Percentiles rank a stretch among this genome's conserved stretches.
phyloP scores from a whole-genome alignment of 1,284 basidiomycete genomes.

The Cryptococcus sp. region DNA sequence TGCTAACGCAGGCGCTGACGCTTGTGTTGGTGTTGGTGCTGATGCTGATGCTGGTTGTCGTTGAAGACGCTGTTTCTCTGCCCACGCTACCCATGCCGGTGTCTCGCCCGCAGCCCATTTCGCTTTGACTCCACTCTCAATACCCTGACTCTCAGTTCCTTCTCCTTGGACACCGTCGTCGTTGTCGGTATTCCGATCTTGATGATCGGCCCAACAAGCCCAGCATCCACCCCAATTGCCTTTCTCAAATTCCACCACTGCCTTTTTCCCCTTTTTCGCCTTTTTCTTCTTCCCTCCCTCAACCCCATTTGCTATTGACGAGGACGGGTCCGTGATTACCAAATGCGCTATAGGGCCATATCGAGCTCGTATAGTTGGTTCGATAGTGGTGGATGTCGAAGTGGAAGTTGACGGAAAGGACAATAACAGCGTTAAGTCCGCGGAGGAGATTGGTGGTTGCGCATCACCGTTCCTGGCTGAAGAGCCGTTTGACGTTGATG shows the following conservation, averaged over 20 bases:
- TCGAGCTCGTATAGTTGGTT: conserved; percentile 13
- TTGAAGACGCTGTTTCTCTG: conserved; percentile 47
- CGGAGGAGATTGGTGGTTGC: conserved; percentile 40
- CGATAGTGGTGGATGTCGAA: conserved; percentile 24
- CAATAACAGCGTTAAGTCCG: conserved; percentile 45
- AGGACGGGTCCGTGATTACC: conserved; percentile 34
- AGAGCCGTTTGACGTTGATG: neutral
- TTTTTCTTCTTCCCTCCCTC: conserved; percentile 45
- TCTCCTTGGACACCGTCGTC: conserved; percentile 57
- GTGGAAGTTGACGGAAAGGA: conserved; percentile 37
- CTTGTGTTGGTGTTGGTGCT: conserved; percentile 42
- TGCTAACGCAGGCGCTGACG: neutral
- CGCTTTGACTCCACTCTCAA: conserved; percentile 59
- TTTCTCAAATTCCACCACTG: conserved; percentile 52
- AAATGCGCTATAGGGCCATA: conserved; percentile 49
- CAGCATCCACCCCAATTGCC: conserved; percentile 55
- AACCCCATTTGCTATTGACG: conserved; percentile 3
- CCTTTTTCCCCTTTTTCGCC: conserved; percentile 54
- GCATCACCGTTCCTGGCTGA: neutral
- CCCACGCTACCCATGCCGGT: conserved; percentile 72
- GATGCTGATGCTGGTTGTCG: too few species aligned
- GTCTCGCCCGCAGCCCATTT: conserved; percentile 69
- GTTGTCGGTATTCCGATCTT: conserved; percentile 50
- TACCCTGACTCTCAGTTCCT: too few species aligned
- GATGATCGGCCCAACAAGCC: conserved; percentile 48